Conservation (phyloP, 495 filamentous ascomycete genomes). For the Collariella sp. region DNA sequence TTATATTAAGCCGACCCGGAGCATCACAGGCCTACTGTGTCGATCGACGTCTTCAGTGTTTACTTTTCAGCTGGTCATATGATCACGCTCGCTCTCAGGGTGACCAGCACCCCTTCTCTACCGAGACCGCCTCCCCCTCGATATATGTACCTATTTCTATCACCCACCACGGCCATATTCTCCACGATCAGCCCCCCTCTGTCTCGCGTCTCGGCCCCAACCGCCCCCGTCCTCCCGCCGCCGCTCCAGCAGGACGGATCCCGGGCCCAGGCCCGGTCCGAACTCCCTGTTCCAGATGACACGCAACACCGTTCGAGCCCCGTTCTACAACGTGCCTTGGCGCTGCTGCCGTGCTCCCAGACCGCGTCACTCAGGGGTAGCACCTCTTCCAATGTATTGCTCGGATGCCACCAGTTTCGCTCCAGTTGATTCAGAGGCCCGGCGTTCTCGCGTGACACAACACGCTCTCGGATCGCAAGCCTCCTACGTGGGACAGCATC, state of each 20-base stretch:
- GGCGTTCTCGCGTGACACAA: neutral
- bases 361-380: neutral
- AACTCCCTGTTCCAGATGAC: conserved; percentile 2
- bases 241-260: neutral
- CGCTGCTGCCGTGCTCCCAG: neutral
- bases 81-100: neutral
- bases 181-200: too few relatives aligned
- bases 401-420: too few relatives aligned
- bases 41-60: neutral
- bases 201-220: too few relatives aligned
- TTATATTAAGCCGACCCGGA: too few relatives aligned
- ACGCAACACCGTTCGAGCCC: conserved; percentile 1
- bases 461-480: neutral
- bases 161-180: neutral
- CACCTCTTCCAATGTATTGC: neutral
- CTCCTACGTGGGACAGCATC: neutral
- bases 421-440: neutral
- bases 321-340: neutral
- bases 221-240: neutral
- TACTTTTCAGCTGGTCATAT: neutral
- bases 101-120: neutral
- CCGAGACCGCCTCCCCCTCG: too few relatives aligned
- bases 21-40: too few relatives aligned
- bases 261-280: neutral
- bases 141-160: neutral